A percentile compares a stretch with the other conserved stretches of the same genome.
Conservation (phyloP, 2,329 filamentous ascomycete species). For the Beauveria sp. region DNA sequence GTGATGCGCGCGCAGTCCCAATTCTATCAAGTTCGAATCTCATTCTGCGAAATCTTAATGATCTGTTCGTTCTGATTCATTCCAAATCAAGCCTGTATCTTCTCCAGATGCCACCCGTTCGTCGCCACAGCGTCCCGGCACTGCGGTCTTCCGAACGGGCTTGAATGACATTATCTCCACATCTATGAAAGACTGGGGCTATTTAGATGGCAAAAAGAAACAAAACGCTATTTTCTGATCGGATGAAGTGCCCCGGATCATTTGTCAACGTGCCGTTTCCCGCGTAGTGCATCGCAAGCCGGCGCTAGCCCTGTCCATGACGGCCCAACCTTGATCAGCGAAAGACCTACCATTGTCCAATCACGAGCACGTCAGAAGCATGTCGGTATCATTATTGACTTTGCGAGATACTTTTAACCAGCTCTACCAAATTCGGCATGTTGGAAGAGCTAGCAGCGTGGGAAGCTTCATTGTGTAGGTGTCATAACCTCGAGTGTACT, state of each 20-base stretch:
- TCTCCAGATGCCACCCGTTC: background rate
- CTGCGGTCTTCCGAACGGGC: background rate
- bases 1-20: background rate
- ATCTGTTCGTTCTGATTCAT: background rate
- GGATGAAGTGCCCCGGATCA: background rate
- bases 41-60: background rate
- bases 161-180: background rate
- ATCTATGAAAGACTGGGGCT: background rate
- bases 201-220: background rate
- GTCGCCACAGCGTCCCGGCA: background rate
- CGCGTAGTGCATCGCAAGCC: background rate
- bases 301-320: conserved; percentile 2
- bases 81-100: background rate
- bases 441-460: background rate
- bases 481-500: background rate
- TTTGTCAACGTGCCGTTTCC: background rate
- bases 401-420: background rate
- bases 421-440: background rate
- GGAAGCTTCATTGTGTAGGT: background rate
- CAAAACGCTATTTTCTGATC: background rate
- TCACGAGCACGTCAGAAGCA: background rate
- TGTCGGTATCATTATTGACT: background rate
- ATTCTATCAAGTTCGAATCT: background rate
- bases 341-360: background rate
- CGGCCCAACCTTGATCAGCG: background rate